phyloP scores from a whole-genome alignment of 129 eudicot genomes.

The Centrapalus pauciflorus region DNA sequence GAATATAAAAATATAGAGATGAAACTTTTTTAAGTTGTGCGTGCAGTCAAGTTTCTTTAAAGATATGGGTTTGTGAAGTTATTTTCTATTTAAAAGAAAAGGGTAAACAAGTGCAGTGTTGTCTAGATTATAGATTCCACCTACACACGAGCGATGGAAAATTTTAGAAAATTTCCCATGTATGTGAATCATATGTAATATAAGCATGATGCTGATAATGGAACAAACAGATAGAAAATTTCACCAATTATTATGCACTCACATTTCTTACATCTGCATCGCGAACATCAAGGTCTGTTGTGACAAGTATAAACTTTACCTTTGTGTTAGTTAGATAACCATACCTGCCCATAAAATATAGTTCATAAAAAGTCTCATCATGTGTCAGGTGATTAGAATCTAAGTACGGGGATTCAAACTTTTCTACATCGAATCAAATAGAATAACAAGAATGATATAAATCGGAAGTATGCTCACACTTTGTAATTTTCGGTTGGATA shows the following conservation, averaged over 20 bases:
- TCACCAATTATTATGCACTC: constrained; percentile 28
- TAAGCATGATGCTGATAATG: neutral
- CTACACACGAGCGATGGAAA: too few relatives aligned
- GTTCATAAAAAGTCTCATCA: constrained; percentile 13
- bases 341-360: constrained; percentile 51
- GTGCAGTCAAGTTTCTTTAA: too few relatives aligned
- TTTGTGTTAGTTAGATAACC: constrained; percentile 98
- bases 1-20: too few relatives aligned
- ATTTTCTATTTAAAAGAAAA: too few relatives aligned
- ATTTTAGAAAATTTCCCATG: neutral
- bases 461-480: constrained; percentile 56
- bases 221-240: neutral
- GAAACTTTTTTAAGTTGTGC: too few relatives aligned
- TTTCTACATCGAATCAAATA: neutral
- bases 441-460: neutral
- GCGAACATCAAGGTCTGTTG: constrained; percentile 88
- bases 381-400: neutral
- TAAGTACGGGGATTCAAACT: neutral
- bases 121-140: too few relatives aligned
- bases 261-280: constrained; percentile 97
- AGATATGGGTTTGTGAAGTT: too few relatives aligned
- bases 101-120: too few relatives aligned
- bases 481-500: constrained; percentile 95
- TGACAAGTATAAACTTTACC: constrained; percentile 93
- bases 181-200: neutral